Percentiles rank a stretch among this genome's conserved stretches.
These are phyloP conservation scores for Botrytis fragariae DNA, from an alignment of 2,329 filamentous ascomycete genomes.

Conservation along the genomic window DNA sequence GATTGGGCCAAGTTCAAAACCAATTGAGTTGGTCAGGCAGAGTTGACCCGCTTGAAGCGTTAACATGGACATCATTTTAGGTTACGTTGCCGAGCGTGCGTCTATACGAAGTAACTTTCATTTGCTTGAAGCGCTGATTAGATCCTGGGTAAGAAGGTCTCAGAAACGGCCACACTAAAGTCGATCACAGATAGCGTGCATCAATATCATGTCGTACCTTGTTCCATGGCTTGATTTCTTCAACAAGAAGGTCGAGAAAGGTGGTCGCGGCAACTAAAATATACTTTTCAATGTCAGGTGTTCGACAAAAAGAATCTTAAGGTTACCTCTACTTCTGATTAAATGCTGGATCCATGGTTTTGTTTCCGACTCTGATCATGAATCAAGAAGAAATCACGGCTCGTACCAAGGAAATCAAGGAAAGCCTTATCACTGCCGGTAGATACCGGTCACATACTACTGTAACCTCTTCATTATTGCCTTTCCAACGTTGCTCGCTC, in stretches of 20 bases:
- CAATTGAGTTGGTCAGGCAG: slow-evolving; percentile 1
- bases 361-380: background rate
- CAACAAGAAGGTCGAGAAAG: background rate
- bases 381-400: background rate
- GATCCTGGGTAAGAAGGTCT: background rate
- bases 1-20: slow-evolving; percentile 10
- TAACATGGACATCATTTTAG: slow-evolving; percentile 5
- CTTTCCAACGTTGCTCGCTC: slow-evolving; percentile 1
- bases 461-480: background rate
- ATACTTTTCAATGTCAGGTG: background rate
- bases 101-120: slow-evolving; percentile 19
- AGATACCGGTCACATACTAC: slow-evolving; percentile 8
- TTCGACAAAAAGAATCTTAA: background rate
- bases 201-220: slow-evolving; percentile 8
- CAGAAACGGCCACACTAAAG: slow-evolving; percentile 12
- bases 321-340: background rate
- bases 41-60: slow-evolving; percentile 20
- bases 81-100: slow-evolving; percentile 20
- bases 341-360: background rate
- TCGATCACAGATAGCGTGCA: slow-evolving; percentile 14
- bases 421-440: slow-evolving; percentile 8
- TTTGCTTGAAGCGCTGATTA: slow-evolving; percentile 19
- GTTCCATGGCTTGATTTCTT: slow-evolving; percentile 5
- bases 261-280: background rate
- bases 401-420: background rate